A percentile compares a stretch with the other conserved stretches of the same genome.
Evolutionary conservation across 148 eudicot species (phyloP).

Genomic region (Nepenthes gracilis): DNA sequence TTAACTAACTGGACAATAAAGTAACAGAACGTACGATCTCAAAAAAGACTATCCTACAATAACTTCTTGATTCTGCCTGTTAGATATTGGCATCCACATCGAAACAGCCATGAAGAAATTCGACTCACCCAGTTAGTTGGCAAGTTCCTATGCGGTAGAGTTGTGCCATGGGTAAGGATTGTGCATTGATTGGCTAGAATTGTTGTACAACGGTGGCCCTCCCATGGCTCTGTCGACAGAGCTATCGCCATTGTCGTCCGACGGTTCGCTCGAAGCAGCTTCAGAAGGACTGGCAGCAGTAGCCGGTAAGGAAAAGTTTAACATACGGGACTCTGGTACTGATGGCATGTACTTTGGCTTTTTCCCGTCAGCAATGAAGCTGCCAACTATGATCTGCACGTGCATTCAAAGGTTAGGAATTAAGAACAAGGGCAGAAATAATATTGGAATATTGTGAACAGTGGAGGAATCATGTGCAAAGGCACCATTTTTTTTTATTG

Average conservation of each 20-base stretch:
- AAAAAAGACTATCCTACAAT: too few species aligned
- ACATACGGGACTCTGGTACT: slow-evolving; percentile 24
- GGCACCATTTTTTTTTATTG: not conserved
- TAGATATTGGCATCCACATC: too few species aligned
- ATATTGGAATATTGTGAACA: not conserved
- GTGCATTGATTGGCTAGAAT: slow-evolving; percentile 29
- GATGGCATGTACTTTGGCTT: slow-evolving; percentile 67
- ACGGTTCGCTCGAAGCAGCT: slow-evolving; percentile 62
- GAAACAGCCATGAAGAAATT: too few species aligned
- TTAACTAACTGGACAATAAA: too few species aligned
- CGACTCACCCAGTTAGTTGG: too few species aligned
- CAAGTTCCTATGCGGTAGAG: slow-evolving; percentile 3
- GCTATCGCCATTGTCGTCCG: slow-evolving; percentile 52
- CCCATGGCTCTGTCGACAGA: slow-evolving; percentile 23
- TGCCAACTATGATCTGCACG: slow-evolving; percentile 72
- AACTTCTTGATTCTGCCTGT: too few species aligned
- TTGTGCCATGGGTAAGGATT: slow-evolving; percentile 42
- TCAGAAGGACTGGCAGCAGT: slow-evolving; percentile 49
- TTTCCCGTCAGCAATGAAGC: slow-evolving; percentile 77
- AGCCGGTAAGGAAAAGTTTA: slow-evolving; percentile 33
- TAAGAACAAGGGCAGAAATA: not conserved
- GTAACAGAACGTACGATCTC: too few species aligned
- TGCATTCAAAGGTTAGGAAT: not conserved
- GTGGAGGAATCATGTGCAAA: not conserved
- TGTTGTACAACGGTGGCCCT: slow-evolving; percentile 29